Evolutionary conservation across 306 rosid species (phyloP).

Genomic region (Hippophae rhamnoides): DNA sequence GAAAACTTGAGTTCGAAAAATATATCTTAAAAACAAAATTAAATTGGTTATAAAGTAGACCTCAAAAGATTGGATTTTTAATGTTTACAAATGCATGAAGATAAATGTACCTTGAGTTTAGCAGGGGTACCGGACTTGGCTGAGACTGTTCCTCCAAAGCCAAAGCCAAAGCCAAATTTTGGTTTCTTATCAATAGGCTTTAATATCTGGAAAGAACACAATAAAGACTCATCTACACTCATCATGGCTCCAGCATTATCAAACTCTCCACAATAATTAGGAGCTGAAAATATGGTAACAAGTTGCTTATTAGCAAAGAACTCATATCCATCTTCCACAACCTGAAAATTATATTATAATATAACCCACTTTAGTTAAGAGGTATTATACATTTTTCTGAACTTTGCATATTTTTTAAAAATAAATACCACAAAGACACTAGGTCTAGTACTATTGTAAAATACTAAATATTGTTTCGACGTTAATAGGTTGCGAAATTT

Average conservation of each 20-base stretch:
- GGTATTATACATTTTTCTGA: conserved; percentile 5
- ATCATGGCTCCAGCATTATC: conserved; percentile 91
- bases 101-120: conserved; percentile 39
- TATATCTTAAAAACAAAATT: too few relatives aligned
- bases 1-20: too few relatives aligned
- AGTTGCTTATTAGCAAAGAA: conserved; percentile 72
- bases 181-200: conserved; percentile 58
- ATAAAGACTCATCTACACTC: conserved; percentile 61
- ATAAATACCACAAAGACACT: too few relatives aligned
- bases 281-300: conserved; percentile 83
- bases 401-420: not conserved
- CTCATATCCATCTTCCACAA: conserved; percentile 88
- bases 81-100: too few relatives aligned
- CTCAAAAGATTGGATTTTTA: too few relatives aligned
- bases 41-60: too few relatives aligned
- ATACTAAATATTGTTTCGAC: too few relatives aligned
- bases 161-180: conserved; percentile 46
- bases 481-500: too few relatives aligned
- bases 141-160: conserved; percentile 19
- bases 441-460: too few relatives aligned
- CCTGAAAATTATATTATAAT: conserved; percentile 37
- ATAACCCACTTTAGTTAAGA: conserved; percentile 13
- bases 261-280: conserved; percentile 89
- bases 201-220: conserved; percentile 72
- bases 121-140: conserved; percentile 22